Evolutionary conservation across 441 rosid genomes (phyloP).

Genomic region (Dalechampia spathulata): DNA sequence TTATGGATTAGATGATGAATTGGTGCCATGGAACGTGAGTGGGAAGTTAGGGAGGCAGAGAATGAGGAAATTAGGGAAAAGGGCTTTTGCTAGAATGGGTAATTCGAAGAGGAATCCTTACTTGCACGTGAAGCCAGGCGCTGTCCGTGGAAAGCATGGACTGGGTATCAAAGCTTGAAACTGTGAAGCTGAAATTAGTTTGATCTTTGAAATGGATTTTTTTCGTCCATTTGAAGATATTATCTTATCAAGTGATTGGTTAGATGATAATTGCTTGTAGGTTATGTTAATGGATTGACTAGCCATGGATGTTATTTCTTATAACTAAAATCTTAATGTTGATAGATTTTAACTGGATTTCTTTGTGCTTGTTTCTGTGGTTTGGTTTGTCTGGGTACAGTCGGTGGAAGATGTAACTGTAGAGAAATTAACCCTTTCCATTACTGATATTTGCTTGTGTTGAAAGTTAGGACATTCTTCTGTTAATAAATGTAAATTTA

Average conservation of each 20-base stretch:
- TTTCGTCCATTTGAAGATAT: not conserved
- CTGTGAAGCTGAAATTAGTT: not conserved
- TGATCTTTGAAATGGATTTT: not conserved
- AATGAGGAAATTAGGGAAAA: constrained; percentile 63
- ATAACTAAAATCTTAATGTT: too few species aligned
- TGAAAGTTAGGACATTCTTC: too few species aligned
- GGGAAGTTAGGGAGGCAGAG: constrained; percentile 67
- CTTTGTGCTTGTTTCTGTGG: too few species aligned
- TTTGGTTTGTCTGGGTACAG: too few species aligned
- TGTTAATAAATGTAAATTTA: too few species aligned
- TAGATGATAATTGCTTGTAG: too few species aligned
- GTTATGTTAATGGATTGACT: too few species aligned
- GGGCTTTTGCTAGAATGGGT: constrained; percentile 46
- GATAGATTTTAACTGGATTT: too few species aligned
- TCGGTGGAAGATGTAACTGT: too few species aligned
- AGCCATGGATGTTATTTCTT: too few species aligned
- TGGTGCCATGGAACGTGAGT: constrained; percentile 43
- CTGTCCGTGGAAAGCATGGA: constrained; percentile 61
- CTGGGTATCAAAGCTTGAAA: constrained; percentile 46
- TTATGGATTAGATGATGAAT: constrained; percentile 63
- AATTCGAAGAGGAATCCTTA: constrained; percentile 42
- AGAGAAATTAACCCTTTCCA: too few species aligned
- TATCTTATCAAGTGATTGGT: not conserved
- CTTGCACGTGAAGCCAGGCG: constrained; percentile 43
- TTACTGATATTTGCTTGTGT: too few species aligned